phyloP scores from a whole-genome alignment of 257 asterid genomes.

The Solanum clarkiae region DNA sequence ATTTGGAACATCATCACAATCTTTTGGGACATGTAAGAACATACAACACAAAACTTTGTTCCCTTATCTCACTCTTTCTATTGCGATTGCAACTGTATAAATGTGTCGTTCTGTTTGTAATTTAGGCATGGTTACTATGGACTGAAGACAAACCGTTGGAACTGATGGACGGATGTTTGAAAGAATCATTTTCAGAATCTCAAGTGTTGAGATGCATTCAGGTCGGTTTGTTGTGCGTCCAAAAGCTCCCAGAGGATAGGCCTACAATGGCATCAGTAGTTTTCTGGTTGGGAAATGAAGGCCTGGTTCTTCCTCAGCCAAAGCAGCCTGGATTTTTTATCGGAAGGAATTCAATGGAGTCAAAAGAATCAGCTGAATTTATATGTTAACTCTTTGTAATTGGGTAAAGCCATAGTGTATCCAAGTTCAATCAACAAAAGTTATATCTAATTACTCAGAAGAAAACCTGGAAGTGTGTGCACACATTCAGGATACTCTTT shows the following conservation, averaged over 20 bases:
- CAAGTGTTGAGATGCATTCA: constrained; percentile 2
- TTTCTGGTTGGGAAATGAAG: background rate
- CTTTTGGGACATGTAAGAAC: constrained; percentile 10
- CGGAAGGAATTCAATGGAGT: background rate
- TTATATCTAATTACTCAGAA: background rate
- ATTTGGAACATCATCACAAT: constrained; percentile 4
- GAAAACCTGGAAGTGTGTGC: background rate
- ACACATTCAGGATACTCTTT: background rate
- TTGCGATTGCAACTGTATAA: background rate
- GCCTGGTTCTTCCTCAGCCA: background rate
- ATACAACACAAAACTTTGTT: background rate
- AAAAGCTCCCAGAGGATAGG: constrained; percentile 1
- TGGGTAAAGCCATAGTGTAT: background rate
- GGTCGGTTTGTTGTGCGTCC: constrained; percentile 4
- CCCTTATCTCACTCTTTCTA: background rate
- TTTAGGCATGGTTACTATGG: constrained; percentile 10
- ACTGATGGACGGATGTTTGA: constrained; percentile 4
- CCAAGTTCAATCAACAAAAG: background rate
- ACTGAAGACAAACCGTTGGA: constrained; percentile 22
- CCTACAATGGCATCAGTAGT: background rate
- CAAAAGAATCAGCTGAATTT: background rate
- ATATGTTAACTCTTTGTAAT: background rate
- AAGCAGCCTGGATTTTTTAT: background rate
- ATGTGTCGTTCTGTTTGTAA: background rate
- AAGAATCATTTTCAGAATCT: background rate